phyloP scores from a whole-genome alignment of 2,329 filamentous ascomycete genomes.

The Phyllosticta citrichinensis region DNA sequence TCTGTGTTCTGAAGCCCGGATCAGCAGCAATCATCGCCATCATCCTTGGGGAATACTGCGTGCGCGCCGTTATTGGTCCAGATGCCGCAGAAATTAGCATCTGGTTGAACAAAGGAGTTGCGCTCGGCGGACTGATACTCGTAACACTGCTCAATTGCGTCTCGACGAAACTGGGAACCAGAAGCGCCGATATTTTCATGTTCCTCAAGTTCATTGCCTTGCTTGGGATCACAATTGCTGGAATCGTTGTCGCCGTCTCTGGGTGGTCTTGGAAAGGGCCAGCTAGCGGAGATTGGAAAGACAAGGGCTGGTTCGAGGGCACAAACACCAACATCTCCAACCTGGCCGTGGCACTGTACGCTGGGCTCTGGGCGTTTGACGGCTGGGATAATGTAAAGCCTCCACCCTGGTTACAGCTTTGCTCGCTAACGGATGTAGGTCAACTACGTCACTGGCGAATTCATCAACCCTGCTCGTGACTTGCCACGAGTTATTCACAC shows the following conservation, averaged over 20 bases:
- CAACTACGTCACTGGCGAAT: constrained; percentile 96
- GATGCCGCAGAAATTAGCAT: constrained; percentile 69
- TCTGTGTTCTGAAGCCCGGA: constrained; percentile 88
- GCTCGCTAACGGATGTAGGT: constrained; percentile 46
- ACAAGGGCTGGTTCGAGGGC: constrained; percentile 75
- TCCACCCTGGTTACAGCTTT: not conserved
- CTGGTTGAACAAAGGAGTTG: constrained; percentile 87
- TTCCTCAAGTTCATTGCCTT: constrained; percentile 92
- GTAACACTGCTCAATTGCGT: constrained; percentile 85
- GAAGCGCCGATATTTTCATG: constrained; percentile 88
- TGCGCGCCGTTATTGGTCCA: constrained; percentile 76
- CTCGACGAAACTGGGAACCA: constrained; percentile 78
- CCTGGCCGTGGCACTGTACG: constrained; percentile 92
- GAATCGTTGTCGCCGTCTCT: constrained; percentile 80
- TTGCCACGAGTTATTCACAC: constrained; percentile 93
- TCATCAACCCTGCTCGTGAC: constrained; percentile 81
- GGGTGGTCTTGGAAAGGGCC: constrained; percentile 68
- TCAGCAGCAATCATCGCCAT: constrained; percentile 91
- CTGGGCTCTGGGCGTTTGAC: constrained; percentile 94
- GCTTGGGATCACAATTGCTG: constrained; percentile 74
- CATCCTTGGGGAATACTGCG: constrained; percentile 97
- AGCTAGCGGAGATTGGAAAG: constrained; percentile 79
- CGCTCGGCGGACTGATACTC: constrained; percentile 60
- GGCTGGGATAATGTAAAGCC: constrained; percentile 90
- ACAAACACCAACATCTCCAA: constrained; percentile 70